These are phyloP conservation scores for Hippophae gyantsensis DNA, from an alignment of 306 rosid genomes.

Conservation along the genomic window DNA sequence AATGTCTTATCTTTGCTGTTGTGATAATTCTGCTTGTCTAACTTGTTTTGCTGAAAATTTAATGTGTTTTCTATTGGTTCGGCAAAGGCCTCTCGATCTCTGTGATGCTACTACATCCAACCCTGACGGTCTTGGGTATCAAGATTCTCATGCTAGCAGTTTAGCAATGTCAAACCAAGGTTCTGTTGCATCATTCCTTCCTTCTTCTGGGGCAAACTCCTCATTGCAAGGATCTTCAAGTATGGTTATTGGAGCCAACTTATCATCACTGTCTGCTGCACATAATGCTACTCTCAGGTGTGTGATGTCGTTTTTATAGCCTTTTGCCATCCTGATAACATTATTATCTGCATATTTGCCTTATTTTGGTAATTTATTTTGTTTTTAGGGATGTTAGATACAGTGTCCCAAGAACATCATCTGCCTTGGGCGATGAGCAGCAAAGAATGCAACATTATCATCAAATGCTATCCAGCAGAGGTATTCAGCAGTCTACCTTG, in stretches of 20 bases:
- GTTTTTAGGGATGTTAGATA: slow-evolving; percentile 65
- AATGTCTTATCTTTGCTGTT: neutral
- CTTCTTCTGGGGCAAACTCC: slow-evolving; percentile 59
- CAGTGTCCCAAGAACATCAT: slow-evolving; percentile 54
- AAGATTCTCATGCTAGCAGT: slow-evolving; percentile 63
- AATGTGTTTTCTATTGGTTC: slow-evolving; percentile 24
- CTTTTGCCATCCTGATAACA: neutral
- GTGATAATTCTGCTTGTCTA: neutral
- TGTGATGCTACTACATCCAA: slow-evolving; percentile 62
- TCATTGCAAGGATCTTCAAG: slow-evolving; percentile 68
- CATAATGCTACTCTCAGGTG: slow-evolving; percentile 56
- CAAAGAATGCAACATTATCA: slow-evolving; percentile 78
- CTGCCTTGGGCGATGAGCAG: slow-evolving; percentile 85
- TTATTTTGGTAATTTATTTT: neutral
- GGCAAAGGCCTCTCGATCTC: slow-evolving; percentile 91
- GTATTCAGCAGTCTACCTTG: slow-evolving; percentile 59
- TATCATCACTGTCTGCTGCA: slow-evolving; percentile 55
- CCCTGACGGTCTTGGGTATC: slow-evolving; percentile 65
- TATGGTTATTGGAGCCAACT: slow-evolving; percentile 48
- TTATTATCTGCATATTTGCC: neutral
- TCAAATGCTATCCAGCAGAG: slow-evolving; percentile 66
- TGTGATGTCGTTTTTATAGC: slow-evolving; percentile 13
- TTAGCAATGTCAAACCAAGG: slow-evolving; percentile 65
- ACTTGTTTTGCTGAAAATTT: slow-evolving; percentile 7
- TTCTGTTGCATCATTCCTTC: slow-evolving; percentile 45